Base-by-base conservation (phyloP, 2,329 filamentous ascomycete genomes). In the Anthostomella pinea region DNA sequence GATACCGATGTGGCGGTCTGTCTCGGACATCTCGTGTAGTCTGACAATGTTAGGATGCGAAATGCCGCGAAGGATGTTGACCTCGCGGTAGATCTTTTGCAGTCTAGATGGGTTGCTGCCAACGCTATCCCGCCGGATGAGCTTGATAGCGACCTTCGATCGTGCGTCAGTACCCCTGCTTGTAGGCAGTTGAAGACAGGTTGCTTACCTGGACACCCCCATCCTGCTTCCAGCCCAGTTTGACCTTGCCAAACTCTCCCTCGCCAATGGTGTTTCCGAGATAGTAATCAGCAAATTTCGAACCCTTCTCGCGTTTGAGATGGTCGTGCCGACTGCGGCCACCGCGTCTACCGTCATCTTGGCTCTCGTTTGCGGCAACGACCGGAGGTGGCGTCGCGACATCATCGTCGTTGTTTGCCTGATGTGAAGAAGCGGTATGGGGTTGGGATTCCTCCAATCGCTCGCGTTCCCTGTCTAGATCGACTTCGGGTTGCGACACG, bases 231-330 rank as follows among this genome's bases (percentile, higher is more conserved):
- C 93, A 98, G 17, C 93, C 93, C 57, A 97, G 81, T 65, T 96
- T 97, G 54, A 98, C 93, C 62, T 98, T 98, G 49, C 93, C 93
- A 61, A 98, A 98, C 65, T 98, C 93, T 45, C 93, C 93, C 69
- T 98, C 93, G 32, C 93, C 93, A 32, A 98, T 83, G 3, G 91
- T 97, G 62, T 95, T 91, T 22, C 93, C 93, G 3, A 98, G 75
- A 43, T 95, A 88, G 64, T 97, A 98, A 46, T 96, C 89, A 42
- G 91, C 91, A 60, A 98, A 97, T 49, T 87, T 90, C 26, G 85
- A 89, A 48, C 85, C 80, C 68, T 94, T 95, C 52, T 81, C 73
- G 23, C 67, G 59, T 46, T 72, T 75, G 0, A 67, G 64, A 54
- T 81, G 75, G 45, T 83, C 79, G 43, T 83, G 79, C 22, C 79